Conservation (phyloP, 140 eudicot genomes). For the Flaveria floridana region DNA sequence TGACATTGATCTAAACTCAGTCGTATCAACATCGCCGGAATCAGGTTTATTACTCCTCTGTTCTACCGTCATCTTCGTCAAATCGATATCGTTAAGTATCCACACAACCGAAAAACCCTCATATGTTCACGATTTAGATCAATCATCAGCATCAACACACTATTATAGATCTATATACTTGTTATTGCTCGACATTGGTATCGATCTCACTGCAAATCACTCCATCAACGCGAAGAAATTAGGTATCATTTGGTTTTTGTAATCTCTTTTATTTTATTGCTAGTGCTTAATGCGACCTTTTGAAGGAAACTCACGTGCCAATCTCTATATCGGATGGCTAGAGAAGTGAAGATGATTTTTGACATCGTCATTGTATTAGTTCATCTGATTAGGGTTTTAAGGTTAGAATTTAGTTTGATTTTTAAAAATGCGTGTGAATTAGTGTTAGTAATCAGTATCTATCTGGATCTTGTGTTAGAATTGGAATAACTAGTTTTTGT, state of each 20-base stretch:
- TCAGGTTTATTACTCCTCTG: conserved; percentile 27
- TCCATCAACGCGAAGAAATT: conserved; percentile 19
- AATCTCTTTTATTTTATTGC: not conserved
- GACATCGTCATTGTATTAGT: conserved; percentile 20
- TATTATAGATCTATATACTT: conserved; percentile 31
- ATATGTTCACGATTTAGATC: conserved; percentile 13
- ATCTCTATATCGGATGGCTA: conserved; percentile 1
- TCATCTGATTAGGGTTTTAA: conserved; percentile 18
- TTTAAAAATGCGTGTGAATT: conserved; percentile 27
- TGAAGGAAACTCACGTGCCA: conserved; percentile 2
- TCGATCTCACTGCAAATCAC: conserved; percentile 31
- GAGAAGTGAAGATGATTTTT: conserved; percentile 21
- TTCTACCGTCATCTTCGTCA: conserved; percentile 33
- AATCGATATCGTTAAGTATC: conserved; percentile 25
- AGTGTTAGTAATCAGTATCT: conserved; percentile 9
- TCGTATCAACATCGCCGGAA: conserved; percentile 41
- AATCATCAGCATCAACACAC: conserved; percentile 22
- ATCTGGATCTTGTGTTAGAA: conserved; percentile 27
- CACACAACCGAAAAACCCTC: conserved; percentile 28
- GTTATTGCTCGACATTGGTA: conserved; percentile 33
- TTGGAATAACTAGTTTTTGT: conserved; percentile 6
- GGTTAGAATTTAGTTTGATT: conserved; percentile 9
- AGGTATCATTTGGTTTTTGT: conserved; percentile 10
- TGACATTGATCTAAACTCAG: conserved; percentile 42
- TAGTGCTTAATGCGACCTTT: conserved; percentile 7